Percentiles rank a stretch among this genome's conserved stretches.
phyloP scores from a whole-genome alignment of 164 flowering plant genomes.

The Berberis thunbergii region DNA sequence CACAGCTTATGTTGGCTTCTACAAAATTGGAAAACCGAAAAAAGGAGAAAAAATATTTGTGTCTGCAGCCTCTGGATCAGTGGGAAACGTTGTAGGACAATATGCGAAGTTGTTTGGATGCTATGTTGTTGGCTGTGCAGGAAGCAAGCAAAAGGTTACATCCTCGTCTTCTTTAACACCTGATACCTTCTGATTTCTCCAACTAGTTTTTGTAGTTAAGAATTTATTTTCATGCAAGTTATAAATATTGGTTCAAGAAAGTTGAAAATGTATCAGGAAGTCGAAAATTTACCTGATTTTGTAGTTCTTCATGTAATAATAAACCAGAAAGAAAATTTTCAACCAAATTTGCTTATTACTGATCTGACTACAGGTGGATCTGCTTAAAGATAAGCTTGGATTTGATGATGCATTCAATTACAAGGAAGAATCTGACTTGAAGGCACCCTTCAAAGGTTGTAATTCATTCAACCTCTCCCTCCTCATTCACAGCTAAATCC shows the following conservation, averaged over 20 bases:
- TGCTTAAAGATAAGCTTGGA: slow-evolving; percentile 62
- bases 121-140: slow-evolving; percentile 74
- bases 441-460: slow-evolving; percentile 50
- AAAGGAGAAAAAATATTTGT: slow-evolving; percentile 75
- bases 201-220: not conserved
- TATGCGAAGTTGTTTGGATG: slow-evolving; percentile 70
- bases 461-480: not conserved
- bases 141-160: slow-evolving; percentile 54
- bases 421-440: slow-evolving; percentile 61
- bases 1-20: slow-evolving; percentile 69
- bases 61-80: slow-evolving; percentile 81
- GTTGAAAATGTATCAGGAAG: no score
- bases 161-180: not conserved
- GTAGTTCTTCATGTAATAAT: no score
- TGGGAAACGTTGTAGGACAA: slow-evolving; percentile 71
- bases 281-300: no score
- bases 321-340: not conserved
- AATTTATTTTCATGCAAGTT: no score
- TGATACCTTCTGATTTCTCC: not conserved
- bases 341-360: not conserved
- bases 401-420: slow-evolving; percentile 87
- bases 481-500: not conserved
- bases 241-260: no score
- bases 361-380: slow-evolving; percentile 33
- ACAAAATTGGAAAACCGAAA: slow-evolving; percentile 56